Base-by-base conservation (phyloP, 2,329 filamentous ascomycete species). In the Pseudogymnoascus sp. region DNA sequence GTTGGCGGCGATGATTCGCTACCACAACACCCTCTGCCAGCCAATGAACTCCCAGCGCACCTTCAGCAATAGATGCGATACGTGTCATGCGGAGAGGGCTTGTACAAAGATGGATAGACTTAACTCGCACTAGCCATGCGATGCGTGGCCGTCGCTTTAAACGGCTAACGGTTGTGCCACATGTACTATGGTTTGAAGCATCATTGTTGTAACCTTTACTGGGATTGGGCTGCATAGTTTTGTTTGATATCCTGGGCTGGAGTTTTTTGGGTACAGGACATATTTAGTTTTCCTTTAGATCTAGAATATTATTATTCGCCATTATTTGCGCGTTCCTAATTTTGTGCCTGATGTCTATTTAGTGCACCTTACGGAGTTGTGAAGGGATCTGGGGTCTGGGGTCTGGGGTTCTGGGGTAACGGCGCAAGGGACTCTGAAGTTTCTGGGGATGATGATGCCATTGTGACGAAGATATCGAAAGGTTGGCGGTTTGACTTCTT, bases 191-290 rank as follows among this genome's bases (percentile, higher is more conserved):
- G 47, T 53, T 53, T 53, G 28, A 33, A 53, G 15, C 9, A 33
- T 6, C 47, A 53, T 53, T 53, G 28, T 53, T 53, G 47, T 33
- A 53, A 33, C 28, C 11, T 15, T 53, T 53, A 33, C 25, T 30
- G 25, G 43, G 25, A 33, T 30, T 4, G 47, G 25, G 15, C 47
- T 53, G 47, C 47, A 53, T 53, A 53, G 47, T 53, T 53, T 30
- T 33, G 25, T 53, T 53, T 53, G 47, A 53, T 53, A 53, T 53
- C 47, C 47, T 33, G 47, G 47, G 47, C 28, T 53, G 47, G 47
- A 53, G 47, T 53, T 53, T 53, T 53, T 53, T 18, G 47, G 47
- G 25, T 53, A 53, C 28, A 53, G 47, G 28, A 53, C 47, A 53
- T 53, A 12, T 53, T 53, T 7, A 5, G 9, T 30, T 33, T 33